Evolutionary conservation across 129 eudicot species (phyloP), one percentile per base, ranked within the genome.

Genomic region (Chrysanthemum makinoi): DNA sequence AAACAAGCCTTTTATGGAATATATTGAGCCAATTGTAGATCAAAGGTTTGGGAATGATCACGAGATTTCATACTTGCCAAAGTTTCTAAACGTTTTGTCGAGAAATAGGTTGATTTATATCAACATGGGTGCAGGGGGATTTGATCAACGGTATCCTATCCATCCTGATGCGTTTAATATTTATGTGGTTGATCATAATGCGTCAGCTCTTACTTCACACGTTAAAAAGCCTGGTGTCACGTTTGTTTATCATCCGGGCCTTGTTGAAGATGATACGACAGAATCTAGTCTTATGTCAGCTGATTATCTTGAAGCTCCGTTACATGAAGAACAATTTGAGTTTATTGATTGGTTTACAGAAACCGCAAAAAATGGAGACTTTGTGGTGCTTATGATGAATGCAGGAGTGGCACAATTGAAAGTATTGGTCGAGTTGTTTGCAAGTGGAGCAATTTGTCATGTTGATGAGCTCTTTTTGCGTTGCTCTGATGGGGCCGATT

Each of bases 301-400:
- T 39, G 91, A 82, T 47, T 66, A 83, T 66, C 68, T 82, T 39
- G 79, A 73, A 61, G 90, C 86, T 0, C 91, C 95, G 2, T 51
- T 69, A 48, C 95, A 84, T 60, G 97, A 84, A 64, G 96, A 83
- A 22, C 87, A 70, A 56, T 94, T 94, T 46, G 96, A 86, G 66
- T 89, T 87, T 35, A 62, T 80, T 18, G 72, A 65, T 18, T 94
- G 98, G 98, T 89, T 94, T 51, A 78, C 81, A 8, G 88, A 83
- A 69, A 89, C 91, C 1, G 77, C 83, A 3, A 71, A 57, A 58
- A 76, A 75, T 14, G 87, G 84, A 0, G 94, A 87, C 65, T 86
- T 87, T 72, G 96, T 87, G 60, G 91, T 94, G 18, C 91, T 94
- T 55, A 81, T 80, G 91, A 87, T 94, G 93, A 94, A 86, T 63